Conservation (phyloP, 192 early-diverging fungal species). For the Chytriomyces sp. region DNA sequence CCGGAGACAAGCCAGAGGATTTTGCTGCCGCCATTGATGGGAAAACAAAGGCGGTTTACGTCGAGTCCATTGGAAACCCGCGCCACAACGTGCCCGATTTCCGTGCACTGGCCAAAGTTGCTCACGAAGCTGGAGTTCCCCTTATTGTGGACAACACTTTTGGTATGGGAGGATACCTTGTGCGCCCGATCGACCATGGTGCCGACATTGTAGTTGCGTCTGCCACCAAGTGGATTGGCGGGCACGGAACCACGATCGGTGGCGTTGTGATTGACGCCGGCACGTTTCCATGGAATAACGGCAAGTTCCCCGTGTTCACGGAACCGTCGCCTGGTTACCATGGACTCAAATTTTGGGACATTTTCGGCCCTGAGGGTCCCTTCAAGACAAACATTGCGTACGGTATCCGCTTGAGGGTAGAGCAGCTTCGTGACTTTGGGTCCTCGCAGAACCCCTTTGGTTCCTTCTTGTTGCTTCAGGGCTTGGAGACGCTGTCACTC, state of each 20-base stretch:
- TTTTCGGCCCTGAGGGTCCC: conserved; percentile 73
- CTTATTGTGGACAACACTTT: conserved; percentile 97
- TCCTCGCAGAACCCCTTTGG: conserved; percentile 86
- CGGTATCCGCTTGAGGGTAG: conserved; percentile 77
- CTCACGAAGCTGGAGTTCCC: conserved; percentile 81
- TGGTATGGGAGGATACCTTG: conserved; percentile 82
- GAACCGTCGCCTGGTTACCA: conserved; percentile 84
- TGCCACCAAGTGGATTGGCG: conserved; percentile 89
- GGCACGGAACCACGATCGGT: conserved; percentile 92
- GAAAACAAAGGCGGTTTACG: conserved; percentile 87
- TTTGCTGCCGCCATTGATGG: conserved; percentile 80
- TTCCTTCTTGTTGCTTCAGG: conserved; percentile 84
- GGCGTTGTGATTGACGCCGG: conserved; percentile 88
- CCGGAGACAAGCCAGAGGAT: conserved; percentile 74
- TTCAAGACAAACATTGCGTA: conserved; percentile 70
- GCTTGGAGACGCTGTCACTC: conserved; percentile 88
- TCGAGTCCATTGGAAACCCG: conserved; percentile 93
- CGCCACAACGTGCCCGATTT: conserved; percentile 88
- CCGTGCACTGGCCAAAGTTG: conserved; percentile 75
- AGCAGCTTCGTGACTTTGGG: conserved; percentile 85
- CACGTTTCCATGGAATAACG: conserved; percentile 87
- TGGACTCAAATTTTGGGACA: conserved; percentile 84
- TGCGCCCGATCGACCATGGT: conserved; percentile 84
- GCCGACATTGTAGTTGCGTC: conserved; percentile 95
- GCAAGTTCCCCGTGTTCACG: conserved; percentile 84